Conservation (phyloP, 352 stramenopile species). For the Globisporangium paroecandrum region DNA sequence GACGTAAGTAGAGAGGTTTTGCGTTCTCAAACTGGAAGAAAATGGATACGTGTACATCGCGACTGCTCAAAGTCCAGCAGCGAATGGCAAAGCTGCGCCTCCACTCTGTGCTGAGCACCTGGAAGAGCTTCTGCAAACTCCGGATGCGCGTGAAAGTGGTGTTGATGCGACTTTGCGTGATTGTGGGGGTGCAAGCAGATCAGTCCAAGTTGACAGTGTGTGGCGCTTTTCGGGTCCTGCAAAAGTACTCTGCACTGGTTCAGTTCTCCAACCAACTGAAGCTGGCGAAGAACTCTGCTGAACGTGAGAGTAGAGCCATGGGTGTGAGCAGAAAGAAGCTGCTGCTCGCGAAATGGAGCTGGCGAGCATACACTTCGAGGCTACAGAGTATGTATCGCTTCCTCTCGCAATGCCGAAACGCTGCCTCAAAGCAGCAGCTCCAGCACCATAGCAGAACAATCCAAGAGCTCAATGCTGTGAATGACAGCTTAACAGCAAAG, state of each 20-base stretch:
- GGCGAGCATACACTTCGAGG: constrained; percentile 40
- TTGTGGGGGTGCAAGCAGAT: not conserved
- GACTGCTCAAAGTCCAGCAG: constrained; percentile 6
- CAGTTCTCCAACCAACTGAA: not conserved
- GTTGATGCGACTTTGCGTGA: constrained; percentile 8
- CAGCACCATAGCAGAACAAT: not conserved
- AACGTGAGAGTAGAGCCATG: not conserved
- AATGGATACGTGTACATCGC: not conserved
- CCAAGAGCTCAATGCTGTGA: constrained; percentile 1
- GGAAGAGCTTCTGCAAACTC: constrained; percentile 2
- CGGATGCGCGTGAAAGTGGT: not conserved
- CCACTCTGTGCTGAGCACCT: not conserved
- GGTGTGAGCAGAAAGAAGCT: constrained; percentile 9
- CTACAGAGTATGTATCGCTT: constrained; percentile 35
- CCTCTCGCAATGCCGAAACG: constrained; percentile 24
- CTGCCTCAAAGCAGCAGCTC: not conserved
- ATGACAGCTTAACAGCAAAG: not conserved
- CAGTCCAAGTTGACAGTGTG: constrained; percentile 5
- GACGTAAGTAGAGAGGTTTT: constrained; percentile 16
- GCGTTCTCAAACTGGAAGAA: constrained; percentile 32
- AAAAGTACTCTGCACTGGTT: not conserved
- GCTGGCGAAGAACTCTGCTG: not conserved
- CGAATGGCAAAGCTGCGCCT: not conserved
- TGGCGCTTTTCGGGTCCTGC: constrained; percentile 9
- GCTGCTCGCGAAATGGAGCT: constrained; percentile 39